These are phyloP conservation scores for Verticillium alfalfae DNA, from an alignment of 2,329 filamentous ascomycete genomes.

Conservation along the genomic window DNA sequence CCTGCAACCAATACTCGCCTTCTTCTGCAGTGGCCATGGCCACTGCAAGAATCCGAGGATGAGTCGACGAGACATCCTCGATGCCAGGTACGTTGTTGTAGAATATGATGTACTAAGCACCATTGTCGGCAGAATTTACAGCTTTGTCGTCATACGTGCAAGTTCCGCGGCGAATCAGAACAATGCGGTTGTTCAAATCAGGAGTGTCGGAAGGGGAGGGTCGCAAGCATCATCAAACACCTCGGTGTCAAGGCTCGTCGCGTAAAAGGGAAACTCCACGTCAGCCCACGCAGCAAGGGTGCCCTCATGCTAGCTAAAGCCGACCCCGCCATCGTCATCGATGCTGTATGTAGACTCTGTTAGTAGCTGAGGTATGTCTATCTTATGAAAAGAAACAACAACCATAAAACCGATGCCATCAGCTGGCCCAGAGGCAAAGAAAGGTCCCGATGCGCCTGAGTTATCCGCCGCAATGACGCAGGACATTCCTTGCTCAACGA, in stretches of 20 bases:
- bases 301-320: conserved; percentile 39
- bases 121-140: conserved; percentile 43
- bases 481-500: conserved; percentile 47
- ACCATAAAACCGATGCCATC: conserved; percentile 40
- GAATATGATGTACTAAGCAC: conserved; percentile 55
- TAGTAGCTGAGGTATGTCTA: conserved; percentile 33
- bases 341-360: conserved; percentile 34
- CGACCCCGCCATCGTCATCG: conserved; percentile 20
- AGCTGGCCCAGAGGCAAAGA: conserved; percentile 43
- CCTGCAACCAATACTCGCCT: conserved; percentile 37
- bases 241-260: conserved; percentile 42
- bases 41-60: conserved; percentile 25
- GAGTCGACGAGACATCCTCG: conserved; percentile 21
- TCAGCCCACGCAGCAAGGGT: conserved; percentile 33
- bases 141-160: conserved; percentile 53
- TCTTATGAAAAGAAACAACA: conserved; percentile 46
- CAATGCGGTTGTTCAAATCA: conserved; percentile 51
- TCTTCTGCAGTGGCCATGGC: conserved; percentile 34
- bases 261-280: conserved; percentile 43
- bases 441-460: conserved; percentile 36
- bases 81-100: conserved; percentile 49
- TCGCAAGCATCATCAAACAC: conserved; percentile 45
- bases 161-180: conserved; percentile 53
- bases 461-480: conserved; percentile 51
- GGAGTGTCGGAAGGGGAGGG: conserved; percentile 47